A percentile compares a stretch with the other conserved stretches of the same genome.
These are phyloP conservation scores for Elongisporangium prolatum DNA, from an alignment of 352 stramenopile genomes.

Conservation along the genomic window DNA sequence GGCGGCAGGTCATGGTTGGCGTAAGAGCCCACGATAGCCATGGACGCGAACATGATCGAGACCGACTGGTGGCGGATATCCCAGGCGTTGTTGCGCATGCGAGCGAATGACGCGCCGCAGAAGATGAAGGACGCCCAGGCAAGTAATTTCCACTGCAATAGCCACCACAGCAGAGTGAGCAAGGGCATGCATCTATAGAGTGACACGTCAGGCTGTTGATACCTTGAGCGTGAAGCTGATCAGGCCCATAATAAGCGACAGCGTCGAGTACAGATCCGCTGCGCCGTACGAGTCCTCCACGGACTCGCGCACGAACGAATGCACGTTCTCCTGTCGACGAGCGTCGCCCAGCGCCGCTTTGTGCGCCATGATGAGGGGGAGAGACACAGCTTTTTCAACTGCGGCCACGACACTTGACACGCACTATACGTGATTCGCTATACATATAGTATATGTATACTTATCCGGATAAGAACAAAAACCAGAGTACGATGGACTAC, in stretches of 20 bases:
- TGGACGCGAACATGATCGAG: constrained; percentile 75
- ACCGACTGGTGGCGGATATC: constrained; percentile 65
- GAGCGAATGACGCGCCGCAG: constrained; percentile 58
- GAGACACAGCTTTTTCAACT: background rate
- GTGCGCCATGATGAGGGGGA: constrained; percentile 14
- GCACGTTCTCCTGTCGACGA: constrained; percentile 52
- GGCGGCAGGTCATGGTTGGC: background rate
- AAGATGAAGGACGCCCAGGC: constrained; percentile 66
- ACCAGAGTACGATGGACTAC: background rate
- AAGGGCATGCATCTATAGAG: no score
- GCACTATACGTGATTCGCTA: background rate
- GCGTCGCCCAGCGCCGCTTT: constrained; percentile 35
- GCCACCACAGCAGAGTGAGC: background rate
- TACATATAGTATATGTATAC: background rate
- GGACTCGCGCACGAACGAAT: constrained; percentile 63
- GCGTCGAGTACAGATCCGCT: constrained; percentile 58
- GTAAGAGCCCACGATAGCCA: constrained; percentile 60
- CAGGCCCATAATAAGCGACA: constrained; percentile 58
- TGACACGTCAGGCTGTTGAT: background rate
- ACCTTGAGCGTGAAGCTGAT: constrained; percentile 67
- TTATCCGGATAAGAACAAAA: background rate
- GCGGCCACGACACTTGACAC: background rate
- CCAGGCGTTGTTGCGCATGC: constrained; percentile 49
- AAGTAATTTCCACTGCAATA: constrained; percentile 50
- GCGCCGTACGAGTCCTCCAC: constrained; percentile 29